Base-by-base conservation (phyloP, 192 early-diverging fungal genomes). In the Coemansia sp. region DNA sequence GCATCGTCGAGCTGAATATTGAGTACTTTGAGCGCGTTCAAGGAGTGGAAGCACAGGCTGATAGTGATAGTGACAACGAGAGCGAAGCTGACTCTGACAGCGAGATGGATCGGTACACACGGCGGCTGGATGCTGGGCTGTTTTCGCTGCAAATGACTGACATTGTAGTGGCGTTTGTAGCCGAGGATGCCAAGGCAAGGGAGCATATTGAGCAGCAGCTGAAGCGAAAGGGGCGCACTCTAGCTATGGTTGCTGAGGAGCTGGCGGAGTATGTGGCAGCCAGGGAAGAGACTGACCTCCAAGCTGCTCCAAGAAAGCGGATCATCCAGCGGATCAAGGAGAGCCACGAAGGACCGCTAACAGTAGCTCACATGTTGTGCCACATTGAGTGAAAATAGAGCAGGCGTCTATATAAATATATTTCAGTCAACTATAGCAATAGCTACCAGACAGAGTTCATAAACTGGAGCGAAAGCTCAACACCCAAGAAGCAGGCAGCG, bases 91-190 rank as follows among this genome's bases (percentile, higher is more conserved):
- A 90, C 28, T 13, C 55, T 32, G 75, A 64, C 42, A 75, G 60
- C 19, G 76, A 47, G 30, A 89, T 91, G 40, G 88, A 91, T 58
- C 70, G 89, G 28, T 92, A 94, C 67, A 55, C 93, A 37, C 61
- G 76, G 46, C 76, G 92, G 33, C 72, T 96, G 61, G 91, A 91
- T 42, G 88, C 89, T 0, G 97, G 96, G 0, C 75, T 97, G 49
- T 97, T 95, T 70, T 88, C 87, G 42, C 74, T 94, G 58, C 94
- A 96, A 46, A 76, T 88, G 53, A 80, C 90, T 1, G 91, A 91
- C 71, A 73, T 92, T 13, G 85, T 89, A 6, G 68, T 94, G 62
- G 89, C 87, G 21, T 89, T 86, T 75, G 62, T 92, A 10, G 86
- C 86, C 68, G 77, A 78, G 40, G 92, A 92, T 50, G 72, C 87